Conservation (phyloP, 352 stramenopile species). For the Pythium folliculosum region DNA sequence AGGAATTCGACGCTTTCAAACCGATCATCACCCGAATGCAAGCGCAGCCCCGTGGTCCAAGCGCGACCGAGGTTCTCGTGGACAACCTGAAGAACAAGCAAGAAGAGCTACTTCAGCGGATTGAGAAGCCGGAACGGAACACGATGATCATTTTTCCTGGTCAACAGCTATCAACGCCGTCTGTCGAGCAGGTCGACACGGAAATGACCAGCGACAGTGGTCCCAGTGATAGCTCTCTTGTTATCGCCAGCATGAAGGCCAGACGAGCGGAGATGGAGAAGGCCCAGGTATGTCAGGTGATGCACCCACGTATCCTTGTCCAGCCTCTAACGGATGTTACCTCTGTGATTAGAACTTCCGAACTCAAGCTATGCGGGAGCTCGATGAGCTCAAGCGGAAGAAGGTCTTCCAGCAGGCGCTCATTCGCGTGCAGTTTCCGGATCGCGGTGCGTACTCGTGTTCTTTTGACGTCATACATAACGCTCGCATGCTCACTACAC, state of each 20-base stretch:
- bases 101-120: slow-evolving; percentile 52
- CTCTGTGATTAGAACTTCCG: slow-evolving; percentile 65
- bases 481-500: background rate
- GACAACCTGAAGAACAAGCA: slow-evolving; percentile 79
- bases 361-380: slow-evolving; percentile 85
- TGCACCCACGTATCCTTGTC: background rate
- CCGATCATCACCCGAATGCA: slow-evolving; percentile 76
- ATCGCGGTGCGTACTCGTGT: slow-evolving; percentile 55
- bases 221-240: slow-evolving; percentile 57
- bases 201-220: slow-evolving; percentile 32
- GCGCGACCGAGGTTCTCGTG: slow-evolving; percentile 77
- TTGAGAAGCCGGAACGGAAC: slow-evolving; percentile 67
- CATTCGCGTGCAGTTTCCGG: slow-evolving; percentile 82
- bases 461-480: background rate
- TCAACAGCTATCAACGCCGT: slow-evolving; percentile 15
- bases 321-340: no score
- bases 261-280: slow-evolving; percentile 77
- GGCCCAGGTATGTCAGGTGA: slow-evolving; percentile 46
- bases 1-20: slow-evolving; percentile 81
- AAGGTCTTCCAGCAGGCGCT: slow-evolving; percentile 76
- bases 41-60: slow-evolving; percentile 79
- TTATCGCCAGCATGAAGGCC: slow-evolving; percentile 78
- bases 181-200: slow-evolving; percentile 7
- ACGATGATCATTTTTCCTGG: slow-evolving; percentile 55
- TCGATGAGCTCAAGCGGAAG: slow-evolving; percentile 85